Evolutionary conservation across 768 basidiomycete genomes (phyloP), one percentile per base, ranked within the genome.

Genomic region (Exsudoporus frostii): DNA sequence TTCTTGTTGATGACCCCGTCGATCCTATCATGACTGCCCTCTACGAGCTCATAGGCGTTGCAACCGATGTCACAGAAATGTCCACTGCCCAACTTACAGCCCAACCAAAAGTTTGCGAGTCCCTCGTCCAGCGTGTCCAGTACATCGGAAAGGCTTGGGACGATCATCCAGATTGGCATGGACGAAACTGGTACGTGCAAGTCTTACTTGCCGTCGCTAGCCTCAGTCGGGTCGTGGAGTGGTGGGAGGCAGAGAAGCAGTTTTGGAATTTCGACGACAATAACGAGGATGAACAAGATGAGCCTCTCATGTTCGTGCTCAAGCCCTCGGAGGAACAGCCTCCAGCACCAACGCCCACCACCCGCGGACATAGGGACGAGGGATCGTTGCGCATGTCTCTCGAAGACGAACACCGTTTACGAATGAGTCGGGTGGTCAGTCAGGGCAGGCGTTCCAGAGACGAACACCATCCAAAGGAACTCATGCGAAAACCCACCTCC

Each of bases 181-280:
- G 97, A 24, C 80, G 96, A 52, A 92, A 90, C 54, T 99, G 96
- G 97, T 98, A 98, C 72, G 94, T 98, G 48, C 94, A 96, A 66
- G 87, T 98, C 25, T 79, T 98, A 5, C 85, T 98, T 45, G 96
- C 97, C 20, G 87, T 98, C 44, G 97, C 97, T 30, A 93, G 92
- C 64, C 84, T 99, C 57, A 91, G 88, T 70, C 88, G 96, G 53
- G 97, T 98, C 27, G 88, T 98, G 57, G 97, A 98, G 66, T 99
- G 97, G 96, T 98, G 94, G 93, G 95, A 97, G 71, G 97, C 97
- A 11, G 96, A 98, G 76, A 95, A 95, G 65, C 92, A 95, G 61
- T 99, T 99, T 71, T 99, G 97, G 97, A 97, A 97, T 65, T 98
- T 98, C 67, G 90, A 95, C 65, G 91, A 92, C 65, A 87, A 91